These are phyloP conservation scores for Castanospermum australe DNA, from an alignment of 306 rosid genomes.

Conservation along the genomic window DNA sequence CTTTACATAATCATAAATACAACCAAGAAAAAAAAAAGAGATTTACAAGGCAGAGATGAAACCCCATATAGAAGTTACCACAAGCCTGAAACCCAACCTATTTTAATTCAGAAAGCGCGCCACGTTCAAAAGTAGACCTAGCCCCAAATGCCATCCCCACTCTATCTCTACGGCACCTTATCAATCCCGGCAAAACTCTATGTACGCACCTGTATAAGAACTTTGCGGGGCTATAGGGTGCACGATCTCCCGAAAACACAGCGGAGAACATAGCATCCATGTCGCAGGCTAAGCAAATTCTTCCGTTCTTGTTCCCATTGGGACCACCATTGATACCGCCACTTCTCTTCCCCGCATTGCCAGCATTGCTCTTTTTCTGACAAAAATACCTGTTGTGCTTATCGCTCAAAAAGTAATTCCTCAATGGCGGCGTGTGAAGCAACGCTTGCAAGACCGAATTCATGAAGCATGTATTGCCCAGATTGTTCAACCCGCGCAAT, in stretches of 20 bases:
- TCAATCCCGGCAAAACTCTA: background rate
- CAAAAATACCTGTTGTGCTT: slow-evolving; percentile 78
- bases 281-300: slow-evolving; percentile 85
- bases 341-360: slow-evolving; percentile 28
- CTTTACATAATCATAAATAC: background rate
- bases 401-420: slow-evolving; percentile 88
- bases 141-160: background rate
- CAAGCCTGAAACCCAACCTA: background rate
- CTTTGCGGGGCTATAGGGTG: slow-evolving; percentile 89
- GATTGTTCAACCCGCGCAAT: slow-evolving; percentile 84
- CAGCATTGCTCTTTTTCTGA: slow-evolving; percentile 54
- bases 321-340: slow-evolving; percentile 23
- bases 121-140: background rate
- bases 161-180: too few relatives aligned
- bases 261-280: slow-evolving; percentile 81
- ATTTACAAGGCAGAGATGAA: background rate
- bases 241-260: slow-evolving; percentile 77
- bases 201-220: slow-evolving; percentile 79
- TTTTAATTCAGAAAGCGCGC: background rate
- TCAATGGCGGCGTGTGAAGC: slow-evolving; percentile 88
- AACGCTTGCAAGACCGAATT: slow-evolving; percentile 92
- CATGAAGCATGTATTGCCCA: slow-evolving; percentile 94
- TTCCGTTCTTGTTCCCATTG: slow-evolving; percentile 37
- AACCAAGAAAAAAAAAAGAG: background rate
- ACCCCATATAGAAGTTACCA: background rate